These are phyloP conservation scores for Aspergillus hancockii DNA, from an alignment of 495 filamentous ascomycete genomes.

Conservation along the genomic window DNA sequence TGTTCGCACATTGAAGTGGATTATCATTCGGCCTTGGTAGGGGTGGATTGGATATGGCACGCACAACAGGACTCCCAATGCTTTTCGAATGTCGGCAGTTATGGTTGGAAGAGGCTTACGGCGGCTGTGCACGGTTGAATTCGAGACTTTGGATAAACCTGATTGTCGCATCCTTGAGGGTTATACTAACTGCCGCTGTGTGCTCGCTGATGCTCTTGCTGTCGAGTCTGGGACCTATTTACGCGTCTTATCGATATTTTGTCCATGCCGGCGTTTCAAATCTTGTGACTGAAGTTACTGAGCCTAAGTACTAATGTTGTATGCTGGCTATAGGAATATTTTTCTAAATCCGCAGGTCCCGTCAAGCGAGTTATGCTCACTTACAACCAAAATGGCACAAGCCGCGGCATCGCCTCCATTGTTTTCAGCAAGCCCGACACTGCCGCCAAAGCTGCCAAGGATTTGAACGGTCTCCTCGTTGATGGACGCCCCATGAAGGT, in stretches of 20 bases:
- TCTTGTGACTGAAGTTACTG: conserved; percentile 20
- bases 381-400: conserved; percentile 87
- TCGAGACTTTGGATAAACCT: not conserved
- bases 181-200: conserved; percentile 60
- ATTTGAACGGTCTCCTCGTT: conserved; percentile 84
- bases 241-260: conserved; percentile 31
- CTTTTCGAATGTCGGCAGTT: not conserved
- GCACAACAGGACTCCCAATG: not conserved
- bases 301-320: conserved; percentile 44
- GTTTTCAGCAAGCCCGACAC: conserved; percentile 75
- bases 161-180: not conserved
- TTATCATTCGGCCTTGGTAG: not conserved
- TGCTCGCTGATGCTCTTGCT: conserved; percentile 67
- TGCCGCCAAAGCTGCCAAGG: conserved; percentile 76
- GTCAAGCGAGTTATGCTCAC: conserved; percentile 86
- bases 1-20: not conserved
- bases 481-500: conserved; percentile 92
- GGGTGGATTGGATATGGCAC: not conserved
- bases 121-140: not conserved
- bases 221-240: conserved; percentile 28
- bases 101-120: not conserved
- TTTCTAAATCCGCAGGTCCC: conserved; percentile 80
- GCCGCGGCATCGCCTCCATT: conserved; percentile 84
- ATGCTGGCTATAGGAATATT: conserved; percentile 81
- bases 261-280: conserved; percentile 18